Conservation (phyloP, 768 basidiomycete species). For the Podaxis mareebaensis region DNA sequence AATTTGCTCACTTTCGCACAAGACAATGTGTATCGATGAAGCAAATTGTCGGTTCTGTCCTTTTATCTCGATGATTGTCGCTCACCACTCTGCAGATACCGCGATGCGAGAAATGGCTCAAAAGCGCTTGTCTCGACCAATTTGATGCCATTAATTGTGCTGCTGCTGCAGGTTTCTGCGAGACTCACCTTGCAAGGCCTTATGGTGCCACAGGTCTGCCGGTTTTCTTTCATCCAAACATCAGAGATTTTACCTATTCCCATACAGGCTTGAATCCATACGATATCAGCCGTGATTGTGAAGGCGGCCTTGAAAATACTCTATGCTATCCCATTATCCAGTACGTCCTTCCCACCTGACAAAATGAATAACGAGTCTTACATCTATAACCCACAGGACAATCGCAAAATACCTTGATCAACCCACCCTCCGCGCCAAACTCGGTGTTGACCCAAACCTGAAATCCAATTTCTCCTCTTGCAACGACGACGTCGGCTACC, state of each 20-base stretch:
- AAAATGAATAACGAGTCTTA: background rate
- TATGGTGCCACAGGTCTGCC: conserved; percentile 41
- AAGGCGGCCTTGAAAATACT: conserved; percentile 43
- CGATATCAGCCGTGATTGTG: conserved; percentile 66
- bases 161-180: conserved; percentile 65
- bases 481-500: conserved; percentile 38
- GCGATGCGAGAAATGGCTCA: conserved; percentile 60
- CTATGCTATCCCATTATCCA: conserved; percentile 61
- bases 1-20: conserved; percentile 34
- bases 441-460: conserved; percentile 62
- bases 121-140: conserved; percentile 56
- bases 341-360: conserved; percentile 18
- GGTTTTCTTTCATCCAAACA: background rate
- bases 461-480: conserved; percentile 36
- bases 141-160: conserved; percentile 67
- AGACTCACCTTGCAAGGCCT: conserved; percentile 44
- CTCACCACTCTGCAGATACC: conserved; percentile 43
- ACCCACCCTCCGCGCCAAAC: conserved; percentile 46
- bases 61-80: background rate
- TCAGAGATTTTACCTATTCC: background rate
- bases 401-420: conserved; percentile 65
- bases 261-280: conserved; percentile 55
- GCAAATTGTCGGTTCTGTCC: conserved; percentile 42
- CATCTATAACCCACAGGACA: conserved; percentile 33
- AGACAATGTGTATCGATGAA: conserved; percentile 61